Evolutionary conservation across 768 basidiomycete species (phyloP).

Genomic region (Pleurotus pulmonarius): DNA sequence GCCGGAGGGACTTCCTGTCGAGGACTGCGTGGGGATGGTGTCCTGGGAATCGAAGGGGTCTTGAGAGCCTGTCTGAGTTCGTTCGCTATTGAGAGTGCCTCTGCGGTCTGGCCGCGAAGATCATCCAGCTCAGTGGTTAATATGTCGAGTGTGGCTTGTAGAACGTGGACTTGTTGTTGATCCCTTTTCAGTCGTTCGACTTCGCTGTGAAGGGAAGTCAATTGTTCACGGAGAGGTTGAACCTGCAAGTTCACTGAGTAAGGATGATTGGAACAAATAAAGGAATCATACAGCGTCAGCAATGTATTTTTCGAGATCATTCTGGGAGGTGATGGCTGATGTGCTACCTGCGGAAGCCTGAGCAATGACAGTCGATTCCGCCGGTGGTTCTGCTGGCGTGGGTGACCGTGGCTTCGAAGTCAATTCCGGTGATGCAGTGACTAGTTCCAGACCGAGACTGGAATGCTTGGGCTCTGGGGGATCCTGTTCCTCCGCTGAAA

Average conservation of each 20-base stretch:
- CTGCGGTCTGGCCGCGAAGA: slow-evolving; percentile 21
- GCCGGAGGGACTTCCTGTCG: slow-evolving; percentile 3
- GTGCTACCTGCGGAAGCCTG: neutral
- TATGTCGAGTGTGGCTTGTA: slow-evolving; percentile 33
- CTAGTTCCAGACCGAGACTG: too few relatives aligned
- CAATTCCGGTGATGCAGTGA: too few relatives aligned
- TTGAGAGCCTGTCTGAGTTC: slow-evolving; percentile 14
- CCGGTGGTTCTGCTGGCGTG: slow-evolving; percentile 15
- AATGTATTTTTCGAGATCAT: slow-evolving; percentile 24
- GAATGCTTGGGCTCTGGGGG: slow-evolving; percentile 9
- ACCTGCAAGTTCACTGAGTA: neutral
- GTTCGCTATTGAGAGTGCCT: slow-evolving; percentile 12
- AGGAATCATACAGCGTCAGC: slow-evolving; percentile 28
- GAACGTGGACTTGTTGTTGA: slow-evolving; percentile 25
- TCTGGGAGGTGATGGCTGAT: slow-evolving; percentile 16
- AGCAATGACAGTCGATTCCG: neutral
- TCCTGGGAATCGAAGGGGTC: slow-evolving; percentile 6
- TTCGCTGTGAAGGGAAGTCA: slow-evolving; percentile 24
- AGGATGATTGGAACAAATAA: neutral
- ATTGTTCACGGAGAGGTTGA: neutral
- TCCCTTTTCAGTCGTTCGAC: slow-evolving; percentile 28
- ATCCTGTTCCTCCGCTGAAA: slow-evolving; percentile 5
- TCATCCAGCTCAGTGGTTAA: slow-evolving; percentile 27
- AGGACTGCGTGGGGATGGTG: slow-evolving; percentile 4
- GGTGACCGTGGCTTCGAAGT: neutral